Base-by-base conservation (phyloP, 1,139 yeast genomes). In the Kodamaea sp. region DNA sequence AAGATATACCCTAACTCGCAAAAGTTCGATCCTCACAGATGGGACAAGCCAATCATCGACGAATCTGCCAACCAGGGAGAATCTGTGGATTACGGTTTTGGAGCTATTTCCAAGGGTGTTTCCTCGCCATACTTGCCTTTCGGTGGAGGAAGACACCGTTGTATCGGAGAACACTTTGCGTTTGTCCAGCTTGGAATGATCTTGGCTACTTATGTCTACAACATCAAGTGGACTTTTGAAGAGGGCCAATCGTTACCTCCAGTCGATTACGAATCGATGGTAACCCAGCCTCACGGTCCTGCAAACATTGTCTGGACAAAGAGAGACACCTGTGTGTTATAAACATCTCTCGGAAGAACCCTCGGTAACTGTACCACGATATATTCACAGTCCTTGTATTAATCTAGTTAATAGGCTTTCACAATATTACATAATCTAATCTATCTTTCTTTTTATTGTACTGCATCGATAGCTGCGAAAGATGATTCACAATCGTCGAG, bases 101-200 rank as follows among this genome's bases (percentile, higher is more conserved):
- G 97, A 57, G 87, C 90, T 42, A 87, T 92, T 47, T 81, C 96
- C 34, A 92, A 92, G 67, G 98, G 97, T 65, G 97, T 92, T 27
- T 70, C 86, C 15, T 87, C 96, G 31, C 96, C 98, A 37, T 94
- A 88, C 66, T 78, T 92, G 60, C 98, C 98, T 37, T 92, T 92
- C 56, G 98, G 98, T 51, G 98, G 97, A 63, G 99, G 99, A 48
- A 86, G 99, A 74, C 99, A 92, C 63, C 84, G 98, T 70, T 92
- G 99, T 69, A 89, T 92, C 56, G 99, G 99, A 55, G 99, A 92
- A 66, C 97, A 90, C 59, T 92, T 92, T 69, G 99, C 99, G 28
- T 88, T 83, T 61, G 82, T 84, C 48, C 99, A 92, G 70, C 77
- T 92, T 51, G 96, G 96, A 37, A 83, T 95, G 37, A 73, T 92